These are phyloP conservation scores for Westerdykella sp. DNA, from an alignment of 2,329 filamentous ascomycete genomes.

Conservation along the genomic window DNA sequence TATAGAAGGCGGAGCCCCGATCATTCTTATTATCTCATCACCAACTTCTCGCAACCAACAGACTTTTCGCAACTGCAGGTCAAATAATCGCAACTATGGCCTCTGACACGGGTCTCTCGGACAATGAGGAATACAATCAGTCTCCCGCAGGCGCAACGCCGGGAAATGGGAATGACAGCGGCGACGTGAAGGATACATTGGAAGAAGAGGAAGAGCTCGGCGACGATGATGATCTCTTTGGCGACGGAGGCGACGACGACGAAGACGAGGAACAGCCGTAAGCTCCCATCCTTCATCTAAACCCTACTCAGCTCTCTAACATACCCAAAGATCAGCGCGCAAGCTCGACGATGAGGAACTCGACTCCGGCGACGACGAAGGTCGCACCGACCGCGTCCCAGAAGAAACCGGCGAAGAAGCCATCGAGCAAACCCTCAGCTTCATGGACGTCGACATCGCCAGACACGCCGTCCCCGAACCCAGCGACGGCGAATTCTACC, in stretches of 20 bases:
- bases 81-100: conserved; percentile 28
- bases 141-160: background rate
- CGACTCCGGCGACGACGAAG: conserved; percentile 57
- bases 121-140: background rate
- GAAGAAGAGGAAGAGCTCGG: conserved; percentile 29
- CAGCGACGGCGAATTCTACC: conserved; percentile 65
- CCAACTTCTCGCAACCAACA: too few species aligned
- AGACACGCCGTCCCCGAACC: conserved; percentile 66
- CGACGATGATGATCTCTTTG: conserved; percentile 43
- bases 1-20: background rate
- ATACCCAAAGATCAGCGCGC: conserved; percentile 34
- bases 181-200: conserved; percentile 22
- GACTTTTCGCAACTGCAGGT: conserved; percentile 1
- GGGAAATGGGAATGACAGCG: conserved; percentile 7
- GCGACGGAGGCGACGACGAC: conserved; percentile 39
- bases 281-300: conserved; percentile 7
- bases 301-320: conserved; percentile 7
- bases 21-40: background rate
- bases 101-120: conserved; percentile 14
- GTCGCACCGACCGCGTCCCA: conserved; percentile 56
- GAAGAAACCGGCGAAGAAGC: conserved; percentile 44
- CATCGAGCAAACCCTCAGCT: conserved; percentile 49
- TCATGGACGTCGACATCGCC: conserved; percentile 59
- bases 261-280: conserved; percentile 29
- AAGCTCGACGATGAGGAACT: conserved; percentile 58